Evolutionary conservation across 495 filamentous ascomycete species (phyloP), one percentile per base, ranked within the genome.

Genomic region (Evernia prunastri): DNA sequence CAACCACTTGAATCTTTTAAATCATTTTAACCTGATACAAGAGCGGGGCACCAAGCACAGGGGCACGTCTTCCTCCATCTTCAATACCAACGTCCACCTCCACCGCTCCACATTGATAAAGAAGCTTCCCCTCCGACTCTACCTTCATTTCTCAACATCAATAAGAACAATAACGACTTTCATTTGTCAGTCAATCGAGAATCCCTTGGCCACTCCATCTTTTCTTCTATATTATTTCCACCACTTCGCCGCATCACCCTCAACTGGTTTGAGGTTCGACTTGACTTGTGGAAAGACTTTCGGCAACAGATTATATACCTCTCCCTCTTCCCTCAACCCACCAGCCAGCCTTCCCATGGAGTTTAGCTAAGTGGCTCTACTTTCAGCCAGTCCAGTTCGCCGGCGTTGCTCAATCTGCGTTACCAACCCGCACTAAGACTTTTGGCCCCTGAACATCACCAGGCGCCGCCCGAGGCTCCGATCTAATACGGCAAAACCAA

Each of bases 391-490:
- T 33, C 35, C 3, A 43, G 40, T 31, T 31, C 47, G 27, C 62
- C n/a, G 53, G 57, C 61, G 7, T 60, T 39, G 12, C 17, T 60
- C 47, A 29, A 31, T 64, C 45, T n/a, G 61, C 64, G 56, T 56
- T 37, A 40, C 56, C 59, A 49, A 56, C 53, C 42, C n/a, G 39
- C 20, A 60, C 59, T 63, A 47, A 51, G 45, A 58, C 20, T 33
- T 61, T 54, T 42, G 51, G 58, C 68, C 68, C 68, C 65, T 63
- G 68, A 62, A 63, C 40, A 65, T 58, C 33, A 59, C 45, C 63
- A 70, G 68, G 68, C 68, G 64, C 59, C 65, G 61, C 65, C 68
- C 62, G 63, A 64, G 62, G 62, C 68, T 69, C 64, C 65, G 58
- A 64, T 42, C 33, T 42, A 43, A 33, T 39, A 43, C 29, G 20